Evolutionary conservation across 345 rosid species (phyloP), one percentile per base, ranked within the genome.

Genomic region (Noccaea caerulescens): DNA sequence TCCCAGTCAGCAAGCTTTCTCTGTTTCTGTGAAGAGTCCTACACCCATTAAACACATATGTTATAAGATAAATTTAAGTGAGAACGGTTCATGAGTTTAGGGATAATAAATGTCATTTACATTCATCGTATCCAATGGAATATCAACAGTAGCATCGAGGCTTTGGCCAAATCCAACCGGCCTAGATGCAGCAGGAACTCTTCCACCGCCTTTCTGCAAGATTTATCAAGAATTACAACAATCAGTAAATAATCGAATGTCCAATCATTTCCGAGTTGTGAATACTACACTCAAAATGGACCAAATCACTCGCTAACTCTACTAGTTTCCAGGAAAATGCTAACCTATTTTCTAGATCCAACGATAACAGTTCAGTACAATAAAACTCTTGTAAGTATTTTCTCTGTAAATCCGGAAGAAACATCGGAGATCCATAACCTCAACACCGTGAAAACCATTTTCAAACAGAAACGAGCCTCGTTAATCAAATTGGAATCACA

Each of bases 1-100:
- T 95, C 99, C 98, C 97, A 87, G 2, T 87, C 72, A 59, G 89
- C 85, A 50, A 95, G 91, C 69, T 92, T 91, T 73, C 81, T 92
- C 71, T 74, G 90, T 68, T 85, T 95, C 67, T 86, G 81, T 74
- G 84, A 88, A 50, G 87, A 70, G 66, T 84, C 96, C 92, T 89
- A 64, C 66, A 80, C 7, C 76, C 71, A 54, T 25, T 25, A 72
- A 41, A 76, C 23, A 69, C 13, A 67, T 1, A 65, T 0, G 60
- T 36, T 2, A 7, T 78, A n/a, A 66, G 72, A 58, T 45, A 50
- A 76, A 75, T 34, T 14, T 0, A 25, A 46, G 32, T 10, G 52
- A 36, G 47, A 30, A 46, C 23, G 34, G 2, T 56, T 6, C 51
- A 61, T 7, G 46, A 57, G 7, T 8, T 37, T 6, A 41, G 3